Percentiles rank a stretch among this genome's conserved stretches.
These are phyloP conservation scores for Blastobotrys muscicola DNA, from an alignment of 805 yeast species.

Conservation along the genomic window DNA sequence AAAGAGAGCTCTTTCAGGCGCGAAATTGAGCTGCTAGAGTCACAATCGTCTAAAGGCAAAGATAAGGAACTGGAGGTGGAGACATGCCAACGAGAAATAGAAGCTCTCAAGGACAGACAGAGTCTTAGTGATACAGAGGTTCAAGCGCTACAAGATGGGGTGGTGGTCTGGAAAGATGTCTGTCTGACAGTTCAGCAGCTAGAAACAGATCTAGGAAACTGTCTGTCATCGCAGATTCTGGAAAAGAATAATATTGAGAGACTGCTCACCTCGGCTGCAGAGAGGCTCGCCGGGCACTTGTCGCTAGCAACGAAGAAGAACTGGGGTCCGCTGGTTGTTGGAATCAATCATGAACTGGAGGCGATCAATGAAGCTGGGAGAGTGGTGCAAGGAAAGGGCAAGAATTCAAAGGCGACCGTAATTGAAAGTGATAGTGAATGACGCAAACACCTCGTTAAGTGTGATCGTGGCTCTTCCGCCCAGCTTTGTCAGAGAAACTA, in stretches of 20 bases:
- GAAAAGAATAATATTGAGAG: slow-evolving; percentile 10
- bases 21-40: slow-evolving; percentile 3
- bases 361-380: slow-evolving; percentile 18
- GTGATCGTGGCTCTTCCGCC: no score
- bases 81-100: slow-evolving; percentile 4
- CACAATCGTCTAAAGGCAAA: slow-evolving; percentile 2
- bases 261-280: slow-evolving; percentile 8
- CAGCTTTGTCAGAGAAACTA: no score
- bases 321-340: slow-evolving; percentile 23
- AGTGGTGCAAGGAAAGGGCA: slow-evolving; percentile 11
- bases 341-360: slow-evolving; percentile 25
- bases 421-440: neutral
- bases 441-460: neutral
- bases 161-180: slow-evolving; percentile 14
- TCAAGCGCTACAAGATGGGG: slow-evolving; percentile 12
- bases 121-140: slow-evolving; percentile 8
- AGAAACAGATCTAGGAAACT: slow-evolving; percentile 14
- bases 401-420: neutral
- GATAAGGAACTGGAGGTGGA: slow-evolving; percentile 10
- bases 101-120: slow-evolving; percentile 6
- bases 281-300: slow-evolving; percentile 9
- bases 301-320: slow-evolving; percentile 13
- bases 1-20: slow-evolving; percentile 5
- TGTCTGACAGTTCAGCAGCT: slow-evolving; percentile 10
- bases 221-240: slow-evolving; percentile 6